Base-by-base conservation (phyloP, 306 rosid genomes). In the Biancaea sappan region DNA sequence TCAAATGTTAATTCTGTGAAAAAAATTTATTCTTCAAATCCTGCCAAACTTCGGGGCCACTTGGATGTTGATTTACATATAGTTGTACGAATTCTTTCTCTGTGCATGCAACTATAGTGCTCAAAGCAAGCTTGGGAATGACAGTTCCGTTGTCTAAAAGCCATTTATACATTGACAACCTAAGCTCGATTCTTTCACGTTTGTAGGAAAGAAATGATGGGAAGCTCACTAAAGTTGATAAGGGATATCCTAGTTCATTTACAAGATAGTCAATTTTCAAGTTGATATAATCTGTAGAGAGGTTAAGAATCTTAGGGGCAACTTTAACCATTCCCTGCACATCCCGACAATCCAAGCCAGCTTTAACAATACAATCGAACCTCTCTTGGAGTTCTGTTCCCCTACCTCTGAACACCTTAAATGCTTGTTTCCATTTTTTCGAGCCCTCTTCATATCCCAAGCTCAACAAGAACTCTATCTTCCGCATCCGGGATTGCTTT, bases 351-450 rank as follows among this genome's bases (percentile, higher is more conserved):
- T 83, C 87, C 54, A 93, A 81, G 8, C 97, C 97, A 54, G 90
- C 95, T 43, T 79, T 80, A 73, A 89, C 90, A 70, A 93, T 77
- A 53, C 86, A 86, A 64, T 93, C 81, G 22, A 87, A 89, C 73
- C 97, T 86, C 81, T 89, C 93, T 77, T 91, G 92, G 71, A 93
- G 92, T 85, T 89, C 92, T 48, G 43, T 73, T 79, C 91, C 98
- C 72, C 80, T 93, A 47, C 97, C 98, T 69, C 92, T 80, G 62
- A 88, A 87, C 58, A 77, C 59, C 84, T 76, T 84, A 38, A 81
- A 44, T 0, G 86, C 86, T 44, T 58, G 6, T 72, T 83, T 76
- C 89, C 89, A 80, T 64, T 80, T 52, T 31, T 71, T 29, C 0
- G 93, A 83, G 82, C 83, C 81, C 57, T 88, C 86, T 6, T 29